These are phyloP conservation scores for Ciborinia camelliae DNA, from an alignment of 2,329 filamentous ascomycete species.

Conservation along the genomic window DNA sequence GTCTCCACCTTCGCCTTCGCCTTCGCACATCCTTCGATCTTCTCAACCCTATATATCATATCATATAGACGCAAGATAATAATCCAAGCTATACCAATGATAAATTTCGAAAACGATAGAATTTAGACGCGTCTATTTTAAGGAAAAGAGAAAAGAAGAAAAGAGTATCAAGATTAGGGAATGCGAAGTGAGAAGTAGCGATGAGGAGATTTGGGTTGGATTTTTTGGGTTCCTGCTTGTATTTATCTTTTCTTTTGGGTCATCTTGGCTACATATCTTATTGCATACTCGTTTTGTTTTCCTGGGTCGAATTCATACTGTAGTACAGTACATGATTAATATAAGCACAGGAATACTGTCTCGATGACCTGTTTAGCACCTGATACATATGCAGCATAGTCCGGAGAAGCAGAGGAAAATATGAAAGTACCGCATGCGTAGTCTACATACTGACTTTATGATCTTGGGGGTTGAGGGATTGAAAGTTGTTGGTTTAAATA, in stretches of 20 bases:
- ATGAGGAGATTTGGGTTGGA: constrained; percentile 13
- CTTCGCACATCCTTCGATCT: too few species aligned
- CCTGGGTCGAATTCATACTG: too few species aligned
- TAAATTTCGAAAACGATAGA: constrained; percentile 38
- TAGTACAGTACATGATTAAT: too few species aligned
- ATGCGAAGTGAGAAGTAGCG: not conserved
- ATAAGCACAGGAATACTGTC: constrained; percentile 16
- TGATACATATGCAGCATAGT: constrained; percentile 13
- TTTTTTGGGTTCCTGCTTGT: not conserved
- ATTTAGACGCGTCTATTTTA: not conserved
- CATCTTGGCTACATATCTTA: too few species aligned
- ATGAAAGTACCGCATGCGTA: constrained; percentile 45
- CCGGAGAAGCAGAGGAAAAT: constrained; percentile 18
- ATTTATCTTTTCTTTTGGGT: not conserved
- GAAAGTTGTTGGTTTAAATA: constrained; percentile 50
- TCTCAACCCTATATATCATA: too few species aligned
- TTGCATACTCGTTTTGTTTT: not conserved
- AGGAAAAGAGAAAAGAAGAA: too few species aligned
- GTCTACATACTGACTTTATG: constrained; percentile 48
- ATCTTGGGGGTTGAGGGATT: constrained; percentile 48
- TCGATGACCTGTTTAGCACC: not conserved
- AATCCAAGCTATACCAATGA: constrained; percentile 64
- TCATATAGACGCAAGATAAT: too few species aligned
- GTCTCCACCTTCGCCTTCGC: too few species aligned
- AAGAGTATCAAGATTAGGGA: constrained; percentile 11